Percentiles rank a stretch among this genome's conserved stretches.
Conservation (phyloP, 495 filamentous ascomycete genomes). For the Penicillium ochrochloron region DNA sequence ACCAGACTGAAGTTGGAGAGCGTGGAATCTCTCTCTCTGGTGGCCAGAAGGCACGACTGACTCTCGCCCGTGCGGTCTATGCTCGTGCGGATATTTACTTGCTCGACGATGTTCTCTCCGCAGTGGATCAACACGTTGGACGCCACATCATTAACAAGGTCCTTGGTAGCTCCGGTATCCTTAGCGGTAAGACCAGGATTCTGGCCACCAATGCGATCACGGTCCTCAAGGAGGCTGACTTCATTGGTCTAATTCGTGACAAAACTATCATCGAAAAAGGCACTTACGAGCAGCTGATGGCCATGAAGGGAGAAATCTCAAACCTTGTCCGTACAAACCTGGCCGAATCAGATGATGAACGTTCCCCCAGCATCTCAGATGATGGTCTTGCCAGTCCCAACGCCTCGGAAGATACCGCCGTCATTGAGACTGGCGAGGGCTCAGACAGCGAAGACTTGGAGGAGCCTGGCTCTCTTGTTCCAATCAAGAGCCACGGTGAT, state of each 20-base stretch:
- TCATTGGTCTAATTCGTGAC: slow-evolving; percentile 80
- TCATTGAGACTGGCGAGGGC: slow-evolving; percentile 55
- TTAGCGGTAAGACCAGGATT: slow-evolving; percentile 86
- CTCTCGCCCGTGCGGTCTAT: slow-evolving; percentile 95
- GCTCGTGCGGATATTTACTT: slow-evolving; percentile 97
- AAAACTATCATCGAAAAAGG: slow-evolving; percentile 85
- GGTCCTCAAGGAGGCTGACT: slow-evolving; percentile 84
- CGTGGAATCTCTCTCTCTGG: slow-evolving; percentile 96
- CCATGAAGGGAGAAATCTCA: slow-evolving; percentile 89
- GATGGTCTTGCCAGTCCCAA: slow-evolving; percentile 53
- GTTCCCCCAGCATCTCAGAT: slow-evolving; percentile 55
- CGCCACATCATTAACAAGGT: slow-evolving; percentile 93
- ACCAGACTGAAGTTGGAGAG: slow-evolving; percentile 96
- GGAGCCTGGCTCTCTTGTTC: slow-evolving; percentile 71
- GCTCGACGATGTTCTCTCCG: slow-evolving; percentile 91
- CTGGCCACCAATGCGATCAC: slow-evolving; percentile 96
- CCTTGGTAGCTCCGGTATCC: slow-evolving; percentile 80
- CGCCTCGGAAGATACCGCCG: slow-evolving; percentile 58
- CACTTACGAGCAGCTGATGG: slow-evolving; percentile 86
- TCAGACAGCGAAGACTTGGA: slow-evolving; percentile 73
- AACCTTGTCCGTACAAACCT: slow-evolving; percentile 81
- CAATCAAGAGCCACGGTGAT: slow-evolving; percentile 61
- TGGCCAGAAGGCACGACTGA: slow-evolving; percentile 93
- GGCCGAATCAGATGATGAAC: slow-evolving; percentile 66
- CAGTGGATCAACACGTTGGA: slow-evolving; percentile 97